These are phyloP conservation scores for Hanseniaspora lindneri DNA, from an alignment of 805 yeast genomes.

Conservation along the genomic window DNA sequence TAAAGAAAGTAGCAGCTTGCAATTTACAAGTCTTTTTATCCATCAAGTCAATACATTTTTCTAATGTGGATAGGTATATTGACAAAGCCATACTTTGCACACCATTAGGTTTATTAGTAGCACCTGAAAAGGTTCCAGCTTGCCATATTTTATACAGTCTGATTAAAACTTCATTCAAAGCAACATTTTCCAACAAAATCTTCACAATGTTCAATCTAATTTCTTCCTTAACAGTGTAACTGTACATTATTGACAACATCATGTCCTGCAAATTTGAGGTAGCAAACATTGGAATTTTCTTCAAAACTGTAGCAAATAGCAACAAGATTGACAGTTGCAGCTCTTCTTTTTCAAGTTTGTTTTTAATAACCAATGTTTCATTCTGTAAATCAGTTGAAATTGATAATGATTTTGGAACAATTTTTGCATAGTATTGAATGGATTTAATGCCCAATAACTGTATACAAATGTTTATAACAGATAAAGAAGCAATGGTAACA, in stretches of 20 bases:
- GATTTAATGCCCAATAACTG: conserved; percentile 72
- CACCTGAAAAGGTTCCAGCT: conserved; percentile 24
- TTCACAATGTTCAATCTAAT: conserved; percentile 53
- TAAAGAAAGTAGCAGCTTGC: conserved; percentile 56
- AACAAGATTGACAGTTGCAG: conserved; percentile 62
- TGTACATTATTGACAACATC: conserved; percentile 44
- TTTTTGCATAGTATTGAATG: conserved; percentile 73
- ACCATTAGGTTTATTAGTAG: conserved; percentile 20
- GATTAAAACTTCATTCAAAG: conserved; percentile 48
- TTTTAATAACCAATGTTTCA: conserved; percentile 17
- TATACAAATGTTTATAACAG: conserved; percentile 57
- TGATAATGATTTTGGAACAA: conserved; percentile 60
- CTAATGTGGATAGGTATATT: conserved; percentile 56
- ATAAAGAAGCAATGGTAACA: conserved; percentile 58
- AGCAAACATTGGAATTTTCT: conserved; percentile 77
- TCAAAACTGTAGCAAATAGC: conserved; percentile 60
- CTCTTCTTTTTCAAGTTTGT: conserved; percentile 13
- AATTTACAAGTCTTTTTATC: conserved; percentile 67
- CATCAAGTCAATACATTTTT: conserved; percentile 49
- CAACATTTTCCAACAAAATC: conserved; percentile 54
- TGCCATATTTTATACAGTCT: conserved; percentile 56
- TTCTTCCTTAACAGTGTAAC: conserved; percentile 46
- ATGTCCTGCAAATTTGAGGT: conserved; percentile 55
- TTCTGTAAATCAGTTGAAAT: conserved; percentile 31
- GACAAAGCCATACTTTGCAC: conserved; percentile 45